Conservation (phyloP, 257 asterid species). For the Solanum microdontum region DNA sequence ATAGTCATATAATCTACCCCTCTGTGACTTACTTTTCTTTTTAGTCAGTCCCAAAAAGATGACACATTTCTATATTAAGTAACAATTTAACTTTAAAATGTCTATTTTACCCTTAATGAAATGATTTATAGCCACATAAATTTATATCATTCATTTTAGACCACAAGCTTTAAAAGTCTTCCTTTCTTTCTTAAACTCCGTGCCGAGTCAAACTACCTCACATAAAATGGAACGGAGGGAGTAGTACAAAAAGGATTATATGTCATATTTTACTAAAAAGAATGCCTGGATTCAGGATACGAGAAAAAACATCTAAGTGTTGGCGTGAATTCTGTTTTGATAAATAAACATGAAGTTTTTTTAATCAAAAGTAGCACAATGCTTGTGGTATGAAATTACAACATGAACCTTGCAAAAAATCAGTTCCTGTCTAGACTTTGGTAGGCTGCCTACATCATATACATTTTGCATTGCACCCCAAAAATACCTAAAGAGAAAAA, state of each 20-base stretch:
- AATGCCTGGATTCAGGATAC: neutral
- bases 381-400: neutral
- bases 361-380: neutral
- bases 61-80: too few relatives aligned
- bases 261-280: neutral
- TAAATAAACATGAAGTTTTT: neutral
- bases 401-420: neutral
- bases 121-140: too few relatives aligned
- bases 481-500: neutral
- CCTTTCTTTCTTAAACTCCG: too few relatives aligned
- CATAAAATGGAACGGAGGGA: too few relatives aligned
- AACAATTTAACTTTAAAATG: too few relatives aligned
- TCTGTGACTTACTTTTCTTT: too few relatives aligned
- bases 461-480: neutral
- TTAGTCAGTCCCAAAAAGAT: too few relatives aligned
- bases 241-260: neutral
- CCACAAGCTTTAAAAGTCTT: too few relatives aligned
- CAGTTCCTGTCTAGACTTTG: neutral
- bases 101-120: too few relatives aligned
- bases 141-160: too few relatives aligned
- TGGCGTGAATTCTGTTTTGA: neutral
- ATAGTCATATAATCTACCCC: neutral
- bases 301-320: neutral
- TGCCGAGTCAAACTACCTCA: too few relatives aligned
- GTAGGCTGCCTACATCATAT: neutral